phyloP scores from a whole-genome alignment of 2,329 filamentous ascomycete species.

The Coniochaeta sp. region DNA sequence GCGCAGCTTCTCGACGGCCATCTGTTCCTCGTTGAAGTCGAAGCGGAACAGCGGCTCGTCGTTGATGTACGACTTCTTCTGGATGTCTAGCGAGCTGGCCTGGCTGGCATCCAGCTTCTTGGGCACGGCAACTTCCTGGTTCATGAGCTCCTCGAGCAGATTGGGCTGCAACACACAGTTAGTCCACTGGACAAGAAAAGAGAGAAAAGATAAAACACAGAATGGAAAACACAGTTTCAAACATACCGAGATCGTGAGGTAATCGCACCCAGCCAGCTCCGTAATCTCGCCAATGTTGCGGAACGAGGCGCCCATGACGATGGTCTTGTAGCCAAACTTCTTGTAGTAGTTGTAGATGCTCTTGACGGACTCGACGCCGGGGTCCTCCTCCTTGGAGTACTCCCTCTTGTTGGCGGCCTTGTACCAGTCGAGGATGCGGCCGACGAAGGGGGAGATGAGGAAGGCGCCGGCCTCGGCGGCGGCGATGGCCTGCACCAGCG shows the following conservation, averaged over 20 bases:
- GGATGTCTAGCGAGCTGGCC: constrained; percentile 63
- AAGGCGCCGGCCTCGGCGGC: constrained; percentile 91
- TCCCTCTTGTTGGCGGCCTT: constrained; percentile 94
- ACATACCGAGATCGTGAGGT: constrained; percentile 93
- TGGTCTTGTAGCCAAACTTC: constrained; percentile 98
- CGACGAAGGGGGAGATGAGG: constrained; percentile 98
- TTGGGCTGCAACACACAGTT: constrained; percentile 53
- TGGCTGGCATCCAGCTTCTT: constrained; percentile 78
- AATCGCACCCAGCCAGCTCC: constrained; percentile 96
- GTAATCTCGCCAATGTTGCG: constrained; percentile 94
- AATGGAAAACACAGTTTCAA: too few species aligned
- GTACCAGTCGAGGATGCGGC: constrained; percentile 99
- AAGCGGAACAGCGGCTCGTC: constrained; percentile 92
- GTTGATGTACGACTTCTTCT: constrained; percentile 86
- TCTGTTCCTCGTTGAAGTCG: constrained; percentile 99
- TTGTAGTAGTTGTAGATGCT: constrained; percentile 99
- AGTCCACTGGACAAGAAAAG: neutral
- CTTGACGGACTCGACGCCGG: constrained; percentile 90
- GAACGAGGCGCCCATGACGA: constrained; percentile 99
- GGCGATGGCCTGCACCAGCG: constrained; percentile 84
- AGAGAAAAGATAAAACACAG: constrained; percentile 15
- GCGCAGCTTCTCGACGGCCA: constrained; percentile 98
- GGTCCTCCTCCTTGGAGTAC: constrained; percentile 83
- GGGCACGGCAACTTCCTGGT: constrained; percentile 72
- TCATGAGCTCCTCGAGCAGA: constrained; percentile 89